phyloP scores from a whole-genome alignment of 352 stramenopile genomes.

The Sclerospora graminicola region DNA sequence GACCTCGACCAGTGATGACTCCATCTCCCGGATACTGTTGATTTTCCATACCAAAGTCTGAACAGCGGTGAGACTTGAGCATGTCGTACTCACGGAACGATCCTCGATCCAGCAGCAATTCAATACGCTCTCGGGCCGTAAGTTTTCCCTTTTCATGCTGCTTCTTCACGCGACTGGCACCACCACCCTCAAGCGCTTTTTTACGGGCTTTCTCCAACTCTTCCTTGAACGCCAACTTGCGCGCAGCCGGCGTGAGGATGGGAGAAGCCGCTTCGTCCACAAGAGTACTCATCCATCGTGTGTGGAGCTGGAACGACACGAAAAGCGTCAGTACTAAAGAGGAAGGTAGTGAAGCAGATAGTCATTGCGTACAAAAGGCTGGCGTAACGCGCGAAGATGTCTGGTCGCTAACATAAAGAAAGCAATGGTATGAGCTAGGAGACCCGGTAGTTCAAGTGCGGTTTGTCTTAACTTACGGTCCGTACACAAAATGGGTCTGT shows the following conservation, averaged over 20 bases:
- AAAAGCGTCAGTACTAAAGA: too few species aligned
- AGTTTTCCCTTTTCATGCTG: conserved; percentile 96
- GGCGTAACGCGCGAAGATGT: too few species aligned
- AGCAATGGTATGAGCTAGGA: too few species aligned
- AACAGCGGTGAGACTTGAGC: conserved; percentile 94
- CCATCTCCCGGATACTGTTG: conserved; percentile 90
- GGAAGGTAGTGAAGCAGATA: too few species aligned
- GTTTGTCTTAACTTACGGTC: too few species aligned
- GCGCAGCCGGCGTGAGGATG: conserved; percentile 41
- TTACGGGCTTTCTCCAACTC: conserved; percentile 59
- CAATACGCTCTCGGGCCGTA: conserved; percentile 92
- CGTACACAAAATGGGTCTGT: too few species aligned
- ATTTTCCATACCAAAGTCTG: conserved; percentile 95
- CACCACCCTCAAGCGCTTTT: conserved; percentile 83
- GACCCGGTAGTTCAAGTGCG: too few species aligned
- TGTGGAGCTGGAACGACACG: conserved; percentile 5
- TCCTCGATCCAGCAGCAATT: conserved; percentile 92
- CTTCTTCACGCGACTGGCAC: conserved; percentile 63
- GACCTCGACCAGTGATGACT: conserved; percentile 91
- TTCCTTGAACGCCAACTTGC: conserved; percentile 63
- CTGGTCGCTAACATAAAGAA: neutral
- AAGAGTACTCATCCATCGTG: conserved; percentile 34
- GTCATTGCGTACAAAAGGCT: too few species aligned
- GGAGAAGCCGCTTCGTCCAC: conserved; percentile 16
- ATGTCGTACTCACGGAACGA: conserved; percentile 95